Conservation (phyloP, 192 early-diverging fungal genomes). For the Entomortierella parvispora region DNA sequence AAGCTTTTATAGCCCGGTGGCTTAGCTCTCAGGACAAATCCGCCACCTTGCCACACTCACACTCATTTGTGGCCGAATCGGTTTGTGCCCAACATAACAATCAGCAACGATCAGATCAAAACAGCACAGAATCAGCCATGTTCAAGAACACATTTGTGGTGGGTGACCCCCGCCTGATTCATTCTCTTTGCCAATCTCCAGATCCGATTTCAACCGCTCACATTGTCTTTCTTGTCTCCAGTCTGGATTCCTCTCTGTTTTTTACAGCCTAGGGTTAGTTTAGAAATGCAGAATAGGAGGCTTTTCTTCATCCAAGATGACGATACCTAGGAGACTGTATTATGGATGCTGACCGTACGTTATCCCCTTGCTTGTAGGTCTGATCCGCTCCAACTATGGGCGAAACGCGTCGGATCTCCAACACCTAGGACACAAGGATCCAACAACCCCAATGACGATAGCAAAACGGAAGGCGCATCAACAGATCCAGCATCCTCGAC, state of each 20-base stretch:
- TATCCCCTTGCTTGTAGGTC: too few relatives aligned
- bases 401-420: slow-evolving; percentile 22
- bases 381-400: slow-evolving; percentile 43
- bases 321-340: too few relatives aligned
- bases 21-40: too few relatives aligned
- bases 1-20: too few relatives aligned
- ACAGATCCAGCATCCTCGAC: slow-evolving; percentile 11
- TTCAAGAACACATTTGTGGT: slow-evolving; percentile 87
- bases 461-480: slow-evolving; percentile 66
- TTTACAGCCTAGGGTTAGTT: slow-evolving; percentile 84
- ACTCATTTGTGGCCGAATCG: too few relatives aligned
- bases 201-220: neutral
- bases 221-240: slow-evolving; percentile 24
- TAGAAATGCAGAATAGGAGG: slow-evolving; percentile 3
- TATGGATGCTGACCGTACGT: too few relatives aligned
- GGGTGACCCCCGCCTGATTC: slow-evolving; percentile 3
- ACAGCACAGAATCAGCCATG: slow-evolving; percentile 57
- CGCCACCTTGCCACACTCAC: too few relatives aligned
- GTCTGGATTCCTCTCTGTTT: slow-evolving; percentile 90
- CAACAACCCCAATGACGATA: slow-evolving; percentile 71
- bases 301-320: neutral
- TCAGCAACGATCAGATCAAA: too few relatives aligned
- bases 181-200: neutral
- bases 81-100: too few relatives aligned
- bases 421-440: slow-evolving; percentile 18